Evolutionary conservation across 495 filamentous ascomycete species (phyloP).

Genomic region (Neurospora intermedia): DNA sequence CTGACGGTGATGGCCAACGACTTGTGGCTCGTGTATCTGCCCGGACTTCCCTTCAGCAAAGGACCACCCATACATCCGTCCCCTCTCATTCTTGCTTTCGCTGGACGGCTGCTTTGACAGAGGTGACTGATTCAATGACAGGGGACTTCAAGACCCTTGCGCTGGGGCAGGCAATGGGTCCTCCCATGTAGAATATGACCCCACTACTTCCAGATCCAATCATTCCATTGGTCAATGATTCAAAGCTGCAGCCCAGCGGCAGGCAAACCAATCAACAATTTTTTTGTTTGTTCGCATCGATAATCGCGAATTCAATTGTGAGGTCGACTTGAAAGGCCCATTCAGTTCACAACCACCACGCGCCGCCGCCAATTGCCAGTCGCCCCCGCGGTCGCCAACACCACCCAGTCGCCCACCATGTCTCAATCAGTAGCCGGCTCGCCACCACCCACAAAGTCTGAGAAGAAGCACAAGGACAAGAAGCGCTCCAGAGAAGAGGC

Average conservation of each 20-base stretch:
- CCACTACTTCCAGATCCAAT: neutral
- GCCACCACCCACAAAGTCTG: constrained; percentile 3
- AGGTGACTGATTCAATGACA: neutral
- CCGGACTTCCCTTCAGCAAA: too few species aligned
- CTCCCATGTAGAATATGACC: neutral
- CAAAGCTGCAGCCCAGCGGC: neutral
- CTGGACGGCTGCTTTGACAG: neutral
- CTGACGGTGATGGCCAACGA: too few species aligned
- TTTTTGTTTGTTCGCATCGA: neutral
- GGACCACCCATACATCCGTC: too few species aligned
- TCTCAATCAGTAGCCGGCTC: neutral
- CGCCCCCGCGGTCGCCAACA: neutral
- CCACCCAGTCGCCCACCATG: neutral
- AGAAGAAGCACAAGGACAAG: constrained; percentile 13
- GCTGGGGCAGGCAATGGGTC: neutral
- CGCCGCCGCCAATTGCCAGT: neutral
- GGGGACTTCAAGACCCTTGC: neutral
- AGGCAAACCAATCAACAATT: neutral
- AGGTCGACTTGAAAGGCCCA: neutral
- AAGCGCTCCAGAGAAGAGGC: constrained; percentile 5
- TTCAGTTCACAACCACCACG: neutral
- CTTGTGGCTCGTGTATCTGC: too few species aligned
- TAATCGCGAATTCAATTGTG: neutral
- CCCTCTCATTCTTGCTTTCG: too few species aligned
- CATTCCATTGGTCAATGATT: neutral